A percentile compares a stretch with the other conserved stretches of the same genome.
Evolutionary conservation across 164 flowering plant genomes (phyloP).

Genomic region (Vitis rupestris): DNA sequence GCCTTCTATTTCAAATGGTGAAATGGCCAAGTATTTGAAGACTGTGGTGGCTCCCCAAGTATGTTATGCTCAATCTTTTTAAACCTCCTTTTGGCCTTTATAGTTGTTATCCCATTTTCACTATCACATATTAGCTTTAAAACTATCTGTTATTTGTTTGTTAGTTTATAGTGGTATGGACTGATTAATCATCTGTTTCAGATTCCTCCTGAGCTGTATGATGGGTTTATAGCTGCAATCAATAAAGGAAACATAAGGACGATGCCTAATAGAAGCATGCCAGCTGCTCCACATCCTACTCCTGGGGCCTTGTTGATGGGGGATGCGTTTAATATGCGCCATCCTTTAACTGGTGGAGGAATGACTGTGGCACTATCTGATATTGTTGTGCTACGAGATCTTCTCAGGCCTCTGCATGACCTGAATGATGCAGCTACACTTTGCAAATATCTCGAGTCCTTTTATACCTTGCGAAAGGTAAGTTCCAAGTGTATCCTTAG

Average conservation of each 20-base stretch:
- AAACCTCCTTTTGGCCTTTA: background rate
- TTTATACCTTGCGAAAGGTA: slow-evolving; percentile 83
- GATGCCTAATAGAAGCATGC: slow-evolving; percentile 98
- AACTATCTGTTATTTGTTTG: background rate
- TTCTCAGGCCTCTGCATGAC: slow-evolving; percentile 70
- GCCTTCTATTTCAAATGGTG: slow-evolving; percentile 87
- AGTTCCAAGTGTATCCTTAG: background rate
- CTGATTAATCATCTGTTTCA: slow-evolving; percentile 21
- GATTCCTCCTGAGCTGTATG: slow-evolving; percentile 63
- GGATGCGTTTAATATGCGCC: slow-evolving; percentile 94
- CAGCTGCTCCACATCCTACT: slow-evolving; percentile 85
- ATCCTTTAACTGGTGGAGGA: slow-evolving; percentile 94
- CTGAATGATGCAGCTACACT: slow-evolving; percentile 69
- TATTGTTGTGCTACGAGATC: slow-evolving; percentile 75
- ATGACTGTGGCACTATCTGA: slow-evolving; percentile 93
- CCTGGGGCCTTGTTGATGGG: slow-evolving; percentile 94
- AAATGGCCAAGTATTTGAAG: slow-evolving; percentile 84
- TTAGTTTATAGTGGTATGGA: background rate
- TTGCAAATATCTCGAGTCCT: slow-evolving; percentile 76
- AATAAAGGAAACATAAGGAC: slow-evolving; percentile 79
- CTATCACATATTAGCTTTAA: background rate
- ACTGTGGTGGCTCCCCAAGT: slow-evolving; percentile 89
- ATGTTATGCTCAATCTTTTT: slow-evolving; percentile 6
- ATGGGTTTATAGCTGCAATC: slow-evolving; percentile 71
- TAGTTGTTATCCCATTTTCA: background rate